Evolutionary conservation across 2,329 filamentous ascomycete genomes (phyloP).

Genomic region (Pyrenophora graminea): DNA sequence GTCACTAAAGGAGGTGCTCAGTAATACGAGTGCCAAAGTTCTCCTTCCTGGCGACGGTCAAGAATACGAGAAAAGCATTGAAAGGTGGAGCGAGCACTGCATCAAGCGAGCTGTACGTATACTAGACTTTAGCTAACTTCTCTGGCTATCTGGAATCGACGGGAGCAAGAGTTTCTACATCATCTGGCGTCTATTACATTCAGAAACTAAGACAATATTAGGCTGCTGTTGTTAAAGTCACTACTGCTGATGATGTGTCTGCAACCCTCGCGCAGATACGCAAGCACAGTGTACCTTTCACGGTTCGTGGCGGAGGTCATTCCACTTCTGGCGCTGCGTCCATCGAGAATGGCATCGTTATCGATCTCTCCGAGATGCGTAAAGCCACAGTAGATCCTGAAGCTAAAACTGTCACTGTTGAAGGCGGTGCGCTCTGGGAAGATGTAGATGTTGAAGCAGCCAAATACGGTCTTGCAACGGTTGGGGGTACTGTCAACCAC

Average conservation of each 20-base stretch:
- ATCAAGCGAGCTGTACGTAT: conserved; percentile 33
- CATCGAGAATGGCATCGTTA: conserved; percentile 58
- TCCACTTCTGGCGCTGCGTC: conserved; percentile 58
- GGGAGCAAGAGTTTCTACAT: too few species aligned
- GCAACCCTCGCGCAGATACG: conserved; percentile 30
- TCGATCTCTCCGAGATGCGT: conserved; percentile 59
- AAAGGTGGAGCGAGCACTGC: conserved; percentile 36
- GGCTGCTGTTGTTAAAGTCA: conserved; percentile 29
- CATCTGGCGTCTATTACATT: not conserved
- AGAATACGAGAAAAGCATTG: conserved; percentile 32
- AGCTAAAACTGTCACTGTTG: conserved; percentile 53
- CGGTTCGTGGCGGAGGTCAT: conserved; percentile 61
- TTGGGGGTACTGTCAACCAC: conserved; percentile 66
- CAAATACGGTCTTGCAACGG: conserved; percentile 59
- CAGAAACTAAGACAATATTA: conserved; percentile 6
- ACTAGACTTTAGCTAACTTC: not conserved
- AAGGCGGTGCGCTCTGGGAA: conserved; percentile 59
- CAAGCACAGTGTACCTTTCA: conserved; percentile 52
- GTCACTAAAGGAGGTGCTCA: conserved; percentile 27
- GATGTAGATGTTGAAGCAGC: conserved; percentile 60
- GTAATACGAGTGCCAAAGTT: conserved; percentile 25
- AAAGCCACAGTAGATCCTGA: conserved; percentile 54
- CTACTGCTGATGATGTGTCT: conserved; percentile 25
- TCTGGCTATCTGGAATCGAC: too few species aligned
- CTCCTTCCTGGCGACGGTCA: conserved; percentile 25